Percentiles rank a stretch among this genome's conserved stretches.
Evolutionary conservation across 2,329 filamentous ascomycete species (phyloP).

Genomic region (Pochonia chlamydosporia): DNA sequence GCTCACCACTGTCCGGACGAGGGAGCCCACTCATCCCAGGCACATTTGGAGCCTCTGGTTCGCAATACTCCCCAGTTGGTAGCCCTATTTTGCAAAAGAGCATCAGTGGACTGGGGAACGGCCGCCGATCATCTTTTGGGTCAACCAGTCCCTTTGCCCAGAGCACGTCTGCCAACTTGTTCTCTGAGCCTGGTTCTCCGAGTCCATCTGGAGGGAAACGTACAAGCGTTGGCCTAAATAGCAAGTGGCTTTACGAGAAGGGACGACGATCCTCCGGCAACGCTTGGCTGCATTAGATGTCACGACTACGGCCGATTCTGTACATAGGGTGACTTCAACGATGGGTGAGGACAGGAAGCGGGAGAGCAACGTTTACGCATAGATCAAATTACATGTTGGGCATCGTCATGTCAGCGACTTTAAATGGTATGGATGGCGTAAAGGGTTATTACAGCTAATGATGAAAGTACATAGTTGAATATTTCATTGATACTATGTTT

Average conservation of each 20-base stretch:
- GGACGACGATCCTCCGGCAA: conserved; percentile 52
- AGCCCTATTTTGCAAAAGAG: conserved; percentile 65
- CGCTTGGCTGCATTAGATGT: conserved; percentile 28
- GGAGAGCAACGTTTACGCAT: background rate
- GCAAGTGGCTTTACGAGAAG: conserved; percentile 91
- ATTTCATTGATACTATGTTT: too few species aligned
- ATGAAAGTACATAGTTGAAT: background rate
- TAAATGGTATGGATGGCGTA: conserved; percentile 1
- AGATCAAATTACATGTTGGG: background rate
- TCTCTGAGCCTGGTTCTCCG: conserved; percentile 60
- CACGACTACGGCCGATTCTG: conserved; percentile 2
- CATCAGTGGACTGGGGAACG: conserved; percentile 42
- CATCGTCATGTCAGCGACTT: background rate
- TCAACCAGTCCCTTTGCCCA: conserved; percentile 47
- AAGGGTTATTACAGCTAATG: background rate
- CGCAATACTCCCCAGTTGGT: conserved; percentile 39
- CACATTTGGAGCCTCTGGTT: conserved; percentile 30
- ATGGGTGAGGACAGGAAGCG: background rate
- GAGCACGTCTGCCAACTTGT: conserved; percentile 40
- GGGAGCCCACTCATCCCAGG: conserved; percentile 40
- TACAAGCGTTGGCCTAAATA: conserved; percentile 75
- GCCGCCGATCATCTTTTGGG: conserved; percentile 57
- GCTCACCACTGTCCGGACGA: conserved; percentile 52
- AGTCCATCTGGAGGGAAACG: conserved; percentile 62
- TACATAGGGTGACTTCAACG: background rate